Evolutionary conservation across 208 protist species (phyloP), one percentile per base, ranked within the genome.

Genomic region (Naegleria fowleri): DNA sequence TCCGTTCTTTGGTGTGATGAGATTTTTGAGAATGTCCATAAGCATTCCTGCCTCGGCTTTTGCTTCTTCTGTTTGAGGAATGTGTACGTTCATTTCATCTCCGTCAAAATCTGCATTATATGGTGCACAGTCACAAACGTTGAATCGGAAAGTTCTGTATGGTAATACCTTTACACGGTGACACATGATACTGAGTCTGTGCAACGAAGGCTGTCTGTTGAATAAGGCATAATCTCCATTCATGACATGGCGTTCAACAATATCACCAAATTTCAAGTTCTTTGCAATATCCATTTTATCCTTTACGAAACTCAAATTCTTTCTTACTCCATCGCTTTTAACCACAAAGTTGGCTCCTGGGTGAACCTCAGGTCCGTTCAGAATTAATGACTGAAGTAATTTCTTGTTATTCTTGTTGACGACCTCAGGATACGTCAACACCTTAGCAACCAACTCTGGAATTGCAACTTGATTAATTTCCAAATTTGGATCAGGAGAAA

Each of bases 41-140:
- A 99, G 93, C 89, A 95, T 93, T 90, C 95, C 88, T 59, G 98
- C 98, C 94, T 99, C 99, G 6, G 98, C 98, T 36, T 97, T 95
- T 29, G 99, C 99, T 93, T 99, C 98, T 91, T 99, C 96, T 0
- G 98, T 99, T 94, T 99, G 99, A 83, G 99, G 98, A 87, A 99
- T 91, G 93, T 99, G 99, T 19, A 99, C 92, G 93, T 99, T 99
- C 99, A 99, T 99, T 94, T 99, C 99, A 95, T 99, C 99, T 33
- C 98, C 98, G 94, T 99, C 98, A 94, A 99, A 99, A 93, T 99
- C 99, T 25, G 99, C 99, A 95, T 99, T 99, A 96, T 99, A 99
- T 75, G 99, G 99, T 41, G 96, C 94, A 92, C 98, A 99, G 91
- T 97, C 98, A 95, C 97, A 99, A 93, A 98, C 98, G 95, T 99